Base-by-base conservation (phyloP, 805 yeast species). In the Yarrowia deformans region DNA sequence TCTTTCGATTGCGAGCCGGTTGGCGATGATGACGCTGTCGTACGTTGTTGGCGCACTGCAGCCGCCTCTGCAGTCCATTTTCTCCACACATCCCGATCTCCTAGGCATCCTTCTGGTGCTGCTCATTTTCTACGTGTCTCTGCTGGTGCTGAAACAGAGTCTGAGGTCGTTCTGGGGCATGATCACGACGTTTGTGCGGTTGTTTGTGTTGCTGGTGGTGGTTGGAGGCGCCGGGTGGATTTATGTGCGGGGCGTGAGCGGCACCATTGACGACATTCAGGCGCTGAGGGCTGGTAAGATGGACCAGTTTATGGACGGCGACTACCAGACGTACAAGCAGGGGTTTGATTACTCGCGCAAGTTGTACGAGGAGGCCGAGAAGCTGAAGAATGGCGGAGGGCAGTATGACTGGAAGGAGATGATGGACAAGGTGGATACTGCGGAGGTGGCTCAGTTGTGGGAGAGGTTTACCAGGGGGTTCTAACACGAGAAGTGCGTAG, bases 171-270 rank as follows among this genome's bases (percentile, higher is more conserved):
- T 63, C 39, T 63, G 56, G 55, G 55, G 56, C 23, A 37, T 63
- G 55, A 13, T 63, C 39, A 48, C 56, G 8, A 43, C 68, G 35
- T 70, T 69, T 40, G 67, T 45, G 42, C 69, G 48, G 45, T 29
- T 64, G 50, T 70, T 70, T 29, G 70, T 73, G 18, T 64, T 63
- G 37, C 69, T 69, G 34, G 72, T 48, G n/a, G 72, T 69, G n/a
- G 68, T 45, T 7, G 55, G 64, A 42, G 55, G 18, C 0, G 48
- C 48, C 3, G 68, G 68, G 1, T 63, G 68, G 68, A 48, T 63
- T 29, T 63, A 63, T 39, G 68, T 63, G 2, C 58, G 68, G 7
- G 68, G 68, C 14, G 45, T 63, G n/a, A 23, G n/a, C 29, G 68
- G 68, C 12, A 63, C 68, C 2, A 4, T 63, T n/a, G 46, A 48